Conservation (phyloP, 2,329 filamentous ascomycete genomes). For the Penicillium digitatum region DNA sequence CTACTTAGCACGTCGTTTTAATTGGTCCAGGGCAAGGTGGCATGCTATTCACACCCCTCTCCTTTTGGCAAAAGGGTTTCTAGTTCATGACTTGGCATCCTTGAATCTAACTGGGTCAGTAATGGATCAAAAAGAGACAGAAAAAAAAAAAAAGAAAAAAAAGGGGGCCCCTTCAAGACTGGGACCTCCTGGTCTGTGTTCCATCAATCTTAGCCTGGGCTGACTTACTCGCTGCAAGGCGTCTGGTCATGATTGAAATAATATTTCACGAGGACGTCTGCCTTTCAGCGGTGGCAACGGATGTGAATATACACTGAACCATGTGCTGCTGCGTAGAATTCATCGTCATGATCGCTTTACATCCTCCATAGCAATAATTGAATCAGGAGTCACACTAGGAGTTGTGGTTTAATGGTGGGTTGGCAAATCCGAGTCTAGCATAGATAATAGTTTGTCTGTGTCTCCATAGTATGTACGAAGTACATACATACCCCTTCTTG, state of each 20-base stretch:
- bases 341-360: too few relatives aligned
- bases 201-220: conserved; percentile 12
- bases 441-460: neutral
- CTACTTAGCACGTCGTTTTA: neutral
- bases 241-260: conserved; percentile 25
- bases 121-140: neutral
- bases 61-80: conserved; percentile 4
- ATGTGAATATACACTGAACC: conserved; percentile 11
- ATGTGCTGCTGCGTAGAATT: conserved; percentile 1
- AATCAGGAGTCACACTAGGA: neutral
- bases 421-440: neutral
- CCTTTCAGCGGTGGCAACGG: neutral
- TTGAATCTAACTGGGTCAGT: neutral
- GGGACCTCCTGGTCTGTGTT: conserved; percentile 7
- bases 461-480: neutral
- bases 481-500: neutral
- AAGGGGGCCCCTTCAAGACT: conserved; percentile 1
- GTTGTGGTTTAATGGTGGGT: neutral
- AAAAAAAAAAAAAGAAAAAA: neutral
- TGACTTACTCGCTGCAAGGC: conserved; percentile 20
- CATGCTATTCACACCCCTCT: conserved; percentile 18
- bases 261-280: conserved; percentile 16
- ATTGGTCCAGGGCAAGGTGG: conserved; percentile 16
- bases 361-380: conserved; percentile 1
- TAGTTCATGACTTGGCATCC: neutral